These are phyloP conservation scores for Kokia cookei DNA, from an alignment of 441 rosid species.

Conservation along the genomic window DNA sequence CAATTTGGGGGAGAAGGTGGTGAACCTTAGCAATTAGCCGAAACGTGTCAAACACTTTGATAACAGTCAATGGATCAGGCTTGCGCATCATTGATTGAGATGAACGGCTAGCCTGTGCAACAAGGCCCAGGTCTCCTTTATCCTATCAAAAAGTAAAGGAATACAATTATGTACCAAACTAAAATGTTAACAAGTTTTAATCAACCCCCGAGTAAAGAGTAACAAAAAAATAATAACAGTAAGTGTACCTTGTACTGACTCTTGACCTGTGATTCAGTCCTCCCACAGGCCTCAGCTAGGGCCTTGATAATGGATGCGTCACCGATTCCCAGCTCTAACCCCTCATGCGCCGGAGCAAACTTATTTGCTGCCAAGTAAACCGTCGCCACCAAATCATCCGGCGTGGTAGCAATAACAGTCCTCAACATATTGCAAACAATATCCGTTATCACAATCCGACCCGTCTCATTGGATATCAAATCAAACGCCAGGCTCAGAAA, in stretches of 20 bases:
- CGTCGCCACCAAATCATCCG: conserved; percentile 66
- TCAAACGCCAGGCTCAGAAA: conserved; percentile 69
- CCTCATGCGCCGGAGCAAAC: conserved; percentile 86
- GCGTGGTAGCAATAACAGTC: conserved; percentile 70
- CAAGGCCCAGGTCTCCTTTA: conserved; percentile 87
- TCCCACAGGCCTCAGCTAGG: conserved; percentile 79
- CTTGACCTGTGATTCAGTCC: conserved; percentile 67
- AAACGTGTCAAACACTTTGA: conserved; percentile 70
- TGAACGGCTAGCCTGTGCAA: conserved; percentile 89
- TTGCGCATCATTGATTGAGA: conserved; percentile 87
- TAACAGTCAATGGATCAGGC: conserved; percentile 74
- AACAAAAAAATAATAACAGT: background rate
- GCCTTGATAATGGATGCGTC: conserved; percentile 77
- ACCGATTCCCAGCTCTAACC: conserved; percentile 80
- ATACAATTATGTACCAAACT: background rate
- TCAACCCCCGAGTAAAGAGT: background rate
- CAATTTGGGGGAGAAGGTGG: background rate
- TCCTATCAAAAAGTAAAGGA: conserved; percentile 36
- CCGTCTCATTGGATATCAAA: conserved; percentile 54
- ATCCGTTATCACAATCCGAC: conserved; percentile 80
- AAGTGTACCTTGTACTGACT: conserved; percentile 52
- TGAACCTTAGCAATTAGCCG: conserved; percentile 81
- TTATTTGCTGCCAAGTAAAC: conserved; percentile 73
- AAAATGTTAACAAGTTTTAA: background rate
- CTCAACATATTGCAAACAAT: conserved; percentile 76